Conservation (phyloP, 2,329 filamentous ascomycete genomes). For the Biscogniauxia marginata region DNA sequence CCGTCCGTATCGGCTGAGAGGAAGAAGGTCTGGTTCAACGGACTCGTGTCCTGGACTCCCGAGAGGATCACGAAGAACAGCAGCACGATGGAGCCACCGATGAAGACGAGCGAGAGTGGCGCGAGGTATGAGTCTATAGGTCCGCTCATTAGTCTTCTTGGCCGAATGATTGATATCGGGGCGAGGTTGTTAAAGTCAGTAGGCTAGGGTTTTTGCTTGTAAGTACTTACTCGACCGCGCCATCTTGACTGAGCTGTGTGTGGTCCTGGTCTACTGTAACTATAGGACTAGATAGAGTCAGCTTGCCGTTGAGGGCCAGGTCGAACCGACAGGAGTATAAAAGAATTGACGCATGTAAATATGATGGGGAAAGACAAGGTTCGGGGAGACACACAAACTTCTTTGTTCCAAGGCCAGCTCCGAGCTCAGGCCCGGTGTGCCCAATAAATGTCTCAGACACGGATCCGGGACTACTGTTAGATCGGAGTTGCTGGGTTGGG, state of each 20-base stretch:
- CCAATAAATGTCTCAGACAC: not conserved
- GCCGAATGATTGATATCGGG: no score
- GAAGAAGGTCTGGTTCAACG: conserved; percentile 79
- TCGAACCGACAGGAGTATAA: no score
- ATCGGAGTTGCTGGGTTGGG: not conserved
- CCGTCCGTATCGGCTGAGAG: conserved; percentile 73
- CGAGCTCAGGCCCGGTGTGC: no score
- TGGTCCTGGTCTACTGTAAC: not conserved
- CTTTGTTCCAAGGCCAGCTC: not conserved
- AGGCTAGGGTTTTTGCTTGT: no score
- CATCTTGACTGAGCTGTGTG: conserved; percentile 9
- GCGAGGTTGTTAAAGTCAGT: no score
- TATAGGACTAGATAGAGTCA: not conserved
- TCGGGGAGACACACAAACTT: not conserved
- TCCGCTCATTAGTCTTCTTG: not conserved
- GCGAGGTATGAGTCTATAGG: conserved; percentile 19
- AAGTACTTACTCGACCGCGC: conserved; percentile 15
- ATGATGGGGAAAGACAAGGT: not conserved
- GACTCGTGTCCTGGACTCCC: conserved; percentile 47
- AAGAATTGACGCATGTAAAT: not conserved
- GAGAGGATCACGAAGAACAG: conserved; percentile 60
- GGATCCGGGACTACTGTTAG: not conserved
- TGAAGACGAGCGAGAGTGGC: conserved; percentile 39
- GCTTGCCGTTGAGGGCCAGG: conserved; percentile 5
- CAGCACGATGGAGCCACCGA: conserved; percentile 51